phyloP scores from a whole-genome alignment of 1,139 yeast genomes.

The Diutina ranongensis region DNA sequence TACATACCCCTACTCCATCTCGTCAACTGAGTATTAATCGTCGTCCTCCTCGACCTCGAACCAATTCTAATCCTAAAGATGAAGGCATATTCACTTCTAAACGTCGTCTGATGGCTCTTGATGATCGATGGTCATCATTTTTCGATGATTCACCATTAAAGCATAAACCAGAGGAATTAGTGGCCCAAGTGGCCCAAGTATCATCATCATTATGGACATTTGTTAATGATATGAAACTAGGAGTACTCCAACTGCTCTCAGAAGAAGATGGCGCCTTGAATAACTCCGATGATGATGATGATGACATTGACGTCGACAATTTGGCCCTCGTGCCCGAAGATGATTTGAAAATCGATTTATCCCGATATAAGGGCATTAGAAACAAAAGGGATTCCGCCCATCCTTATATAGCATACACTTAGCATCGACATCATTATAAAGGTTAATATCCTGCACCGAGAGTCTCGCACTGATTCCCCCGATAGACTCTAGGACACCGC shows the following conservation, averaged over 20 bases:
- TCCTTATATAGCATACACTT: background rate
- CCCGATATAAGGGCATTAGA: background rate
- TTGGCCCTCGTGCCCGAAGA: background rate
- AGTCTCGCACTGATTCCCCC: too few species aligned
- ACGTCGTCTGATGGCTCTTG: background rate
- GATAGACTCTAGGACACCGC: too few species aligned
- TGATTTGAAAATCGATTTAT: background rate
- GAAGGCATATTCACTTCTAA: background rate
- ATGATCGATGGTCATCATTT: slow-evolving; percentile 5
- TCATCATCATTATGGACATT: slow-evolving; percentile 1
- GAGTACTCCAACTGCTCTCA: background rate
- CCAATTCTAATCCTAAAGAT: background rate
- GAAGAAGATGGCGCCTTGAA: slow-evolving; percentile 1
- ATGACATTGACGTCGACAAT: background rate
- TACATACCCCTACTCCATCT: background rate
- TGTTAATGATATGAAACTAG: slow-evolving; percentile 3
- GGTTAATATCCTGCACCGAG: too few species aligned
- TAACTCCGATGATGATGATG: slow-evolving; percentile 1
- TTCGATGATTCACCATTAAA: slow-evolving; percentile 2
- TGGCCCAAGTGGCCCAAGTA: slow-evolving; percentile 1
- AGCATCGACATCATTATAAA: background rate
- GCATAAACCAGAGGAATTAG: slow-evolving; percentile 1
- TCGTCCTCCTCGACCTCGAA: background rate
- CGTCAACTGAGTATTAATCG: background rate
- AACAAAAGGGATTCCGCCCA: background rate